phyloP scores from a whole-genome alignment of 2,329 filamentous ascomycete genomes.

The Curvularia hawaiiensis region DNA sequence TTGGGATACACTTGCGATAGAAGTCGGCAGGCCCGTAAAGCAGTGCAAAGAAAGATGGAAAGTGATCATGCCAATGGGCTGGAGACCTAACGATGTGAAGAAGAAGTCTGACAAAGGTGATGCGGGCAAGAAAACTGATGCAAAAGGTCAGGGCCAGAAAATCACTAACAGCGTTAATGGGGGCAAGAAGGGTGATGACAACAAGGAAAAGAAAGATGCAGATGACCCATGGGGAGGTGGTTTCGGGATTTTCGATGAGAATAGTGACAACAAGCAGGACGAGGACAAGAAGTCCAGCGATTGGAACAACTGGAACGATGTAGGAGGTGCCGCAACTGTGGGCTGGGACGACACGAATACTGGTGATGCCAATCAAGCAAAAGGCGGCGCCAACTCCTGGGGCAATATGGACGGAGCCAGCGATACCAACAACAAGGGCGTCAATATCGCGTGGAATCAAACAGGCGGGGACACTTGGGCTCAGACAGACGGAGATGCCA shows the following conservation, averaged over 20 bases:
- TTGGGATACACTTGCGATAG: conserved; percentile 41
- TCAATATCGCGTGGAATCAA: background rate
- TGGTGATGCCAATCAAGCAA: background rate
- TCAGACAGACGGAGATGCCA: background rate
- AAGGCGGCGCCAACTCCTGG: background rate
- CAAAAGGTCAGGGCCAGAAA: conserved; percentile 25
- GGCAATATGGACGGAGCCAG: background rate
- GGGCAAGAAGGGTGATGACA: conserved; percentile 2
- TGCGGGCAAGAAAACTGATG: conserved; percentile 19
- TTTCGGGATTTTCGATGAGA: background rate
- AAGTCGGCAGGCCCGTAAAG: conserved; percentile 30
- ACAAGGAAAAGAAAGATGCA: background rate
- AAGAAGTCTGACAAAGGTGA: conserved; percentile 22
- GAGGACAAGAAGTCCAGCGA: background rate
- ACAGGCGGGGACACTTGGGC: too few relatives aligned
- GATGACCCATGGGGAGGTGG: background rate
- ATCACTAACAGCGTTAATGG: conserved; percentile 18
- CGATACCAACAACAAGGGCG: background rate
- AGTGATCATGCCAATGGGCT: conserved; percentile 42
- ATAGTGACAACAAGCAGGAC: background rate
- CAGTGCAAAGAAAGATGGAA: conserved; percentile 39
- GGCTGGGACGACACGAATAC: background rate
- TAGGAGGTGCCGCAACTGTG: background rate
- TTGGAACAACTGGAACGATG: background rate
- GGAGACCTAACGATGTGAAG: conserved; percentile 16